Conservation (phyloP, 2,329 filamentous ascomycete genomes). For the Nigrograna mackinnonii region DNA sequence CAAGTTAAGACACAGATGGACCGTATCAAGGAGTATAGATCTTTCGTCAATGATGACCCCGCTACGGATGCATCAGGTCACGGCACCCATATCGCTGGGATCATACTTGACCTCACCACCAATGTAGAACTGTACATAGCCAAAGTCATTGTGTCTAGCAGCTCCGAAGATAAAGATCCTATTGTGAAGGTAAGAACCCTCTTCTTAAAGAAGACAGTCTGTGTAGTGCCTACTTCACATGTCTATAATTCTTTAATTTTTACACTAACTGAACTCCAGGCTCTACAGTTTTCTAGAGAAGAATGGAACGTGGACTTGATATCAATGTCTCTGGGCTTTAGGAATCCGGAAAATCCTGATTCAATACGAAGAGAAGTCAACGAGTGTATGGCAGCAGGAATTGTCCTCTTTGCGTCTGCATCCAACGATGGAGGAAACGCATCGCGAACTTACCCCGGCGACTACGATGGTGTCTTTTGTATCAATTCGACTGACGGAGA, state of each 20-base stretch:
- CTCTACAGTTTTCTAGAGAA: not conserved
- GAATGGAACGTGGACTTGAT: conserved; percentile 1
- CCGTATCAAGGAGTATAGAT: not conserved
- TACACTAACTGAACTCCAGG: not conserved
- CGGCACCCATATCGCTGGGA: not conserved
- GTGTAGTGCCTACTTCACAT: no score
- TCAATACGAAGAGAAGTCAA: not conserved
- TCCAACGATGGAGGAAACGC: conserved; percentile 1
- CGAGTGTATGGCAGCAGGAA: not conserved
- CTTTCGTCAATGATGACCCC: not conserved
- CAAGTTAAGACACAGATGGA: not conserved
- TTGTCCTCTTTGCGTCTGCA: not conserved
- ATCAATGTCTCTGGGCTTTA: not conserved
- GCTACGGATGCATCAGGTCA: not conserved
- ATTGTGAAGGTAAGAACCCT: not conserved
- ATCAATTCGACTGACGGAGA: not conserved
- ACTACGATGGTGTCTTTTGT: not conserved
- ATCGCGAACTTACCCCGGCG: not conserved
- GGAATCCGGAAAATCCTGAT: not conserved
- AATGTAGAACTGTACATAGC: not conserved
- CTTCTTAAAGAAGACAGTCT: no score
- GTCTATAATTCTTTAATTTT: no score
- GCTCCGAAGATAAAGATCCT: not conserved
- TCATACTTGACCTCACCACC: not conserved
- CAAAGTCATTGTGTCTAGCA: not conserved